These are phyloP conservation scores for Phylloporus sp. DNA, from an alignment of 768 basidiomycete species.

Conservation along the genomic window DNA sequence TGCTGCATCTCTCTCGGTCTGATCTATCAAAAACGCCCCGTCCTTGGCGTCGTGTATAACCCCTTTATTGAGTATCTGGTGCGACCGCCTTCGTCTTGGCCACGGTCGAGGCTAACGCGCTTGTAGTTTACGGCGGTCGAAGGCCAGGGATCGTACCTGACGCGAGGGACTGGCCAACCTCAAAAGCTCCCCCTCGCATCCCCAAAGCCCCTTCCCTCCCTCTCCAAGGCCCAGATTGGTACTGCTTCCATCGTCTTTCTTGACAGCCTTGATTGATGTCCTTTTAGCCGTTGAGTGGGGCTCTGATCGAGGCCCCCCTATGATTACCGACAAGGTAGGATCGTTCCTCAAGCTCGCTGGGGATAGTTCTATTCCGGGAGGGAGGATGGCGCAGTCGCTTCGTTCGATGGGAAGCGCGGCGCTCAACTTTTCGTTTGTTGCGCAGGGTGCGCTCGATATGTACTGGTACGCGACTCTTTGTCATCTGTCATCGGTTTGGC, in stretches of 20 bases:
- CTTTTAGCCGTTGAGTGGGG: conserved; percentile 80
- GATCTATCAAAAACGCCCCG: conserved; percentile 73
- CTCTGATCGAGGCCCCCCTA: conserved; percentile 56
- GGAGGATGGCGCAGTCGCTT: conserved; percentile 81
- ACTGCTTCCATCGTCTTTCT: neutral
- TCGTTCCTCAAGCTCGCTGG: conserved; percentile 77
- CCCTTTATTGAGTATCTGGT: conserved; percentile 86
- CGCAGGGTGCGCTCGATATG: conserved; percentile 81
- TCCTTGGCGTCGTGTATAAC: conserved; percentile 90
- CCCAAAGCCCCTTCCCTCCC: conserved; percentile 58
- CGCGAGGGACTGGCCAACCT: conserved; percentile 40
- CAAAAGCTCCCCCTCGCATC: conserved; percentile 61
- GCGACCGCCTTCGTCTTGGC: neutral
- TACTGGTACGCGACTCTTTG: conserved; percentile 62
- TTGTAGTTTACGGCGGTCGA: conserved; percentile 69
- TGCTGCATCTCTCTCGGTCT: conserved; percentile 90
- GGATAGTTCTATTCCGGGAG: conserved; percentile 59
- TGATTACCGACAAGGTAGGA: conserved; percentile 52
- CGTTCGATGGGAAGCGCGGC: conserved; percentile 83
- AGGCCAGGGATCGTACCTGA: conserved; percentile 77
- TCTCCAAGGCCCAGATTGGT: conserved; percentile 72
- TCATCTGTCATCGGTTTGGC: neutral
- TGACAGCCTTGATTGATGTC: conserved; percentile 7
- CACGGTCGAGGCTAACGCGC: neutral
- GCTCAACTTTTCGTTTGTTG: conserved; percentile 77